These are phyloP conservation scores for Lichtheimia corymbifera DNA, from an alignment of 371 early-diverging fungal genomes.

Conservation along the genomic window DNA sequence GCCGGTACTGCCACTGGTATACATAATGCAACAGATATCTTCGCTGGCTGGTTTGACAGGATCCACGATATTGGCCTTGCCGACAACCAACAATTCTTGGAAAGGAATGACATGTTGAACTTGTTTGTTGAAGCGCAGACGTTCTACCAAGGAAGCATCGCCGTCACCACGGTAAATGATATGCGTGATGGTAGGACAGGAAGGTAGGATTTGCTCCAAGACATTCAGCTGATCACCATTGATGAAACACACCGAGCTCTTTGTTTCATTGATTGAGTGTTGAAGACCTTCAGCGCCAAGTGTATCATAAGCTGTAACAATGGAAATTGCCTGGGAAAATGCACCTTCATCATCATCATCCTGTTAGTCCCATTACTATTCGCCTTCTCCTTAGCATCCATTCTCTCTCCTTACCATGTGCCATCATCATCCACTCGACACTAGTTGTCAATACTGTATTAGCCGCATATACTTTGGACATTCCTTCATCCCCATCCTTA, in stretches of 20 bases:
- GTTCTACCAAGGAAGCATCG: constrained; percentile 16
- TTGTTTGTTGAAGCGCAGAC: constrained; percentile 6
- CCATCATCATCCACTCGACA: constrained; percentile 73
- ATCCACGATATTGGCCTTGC: constrained; percentile 60
- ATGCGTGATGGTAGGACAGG: constrained; percentile 60
- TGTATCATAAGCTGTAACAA: constrained; percentile 85
- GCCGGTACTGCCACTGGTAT: constrained; percentile 86
- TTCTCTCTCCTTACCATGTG: constrained; percentile 33
- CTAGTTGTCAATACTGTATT: constrained; percentile 35
- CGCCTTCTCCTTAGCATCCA: neutral
- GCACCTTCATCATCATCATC: constrained; percentile 44
- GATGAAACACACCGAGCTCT: constrained; percentile 63
- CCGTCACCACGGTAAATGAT: constrained; percentile 77
- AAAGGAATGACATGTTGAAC: constrained; percentile 35
- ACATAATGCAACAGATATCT: constrained; percentile 83
- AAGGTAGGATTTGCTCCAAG: constrained; percentile 44
- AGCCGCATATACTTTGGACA: neutral
- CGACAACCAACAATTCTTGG: constrained; percentile 64
- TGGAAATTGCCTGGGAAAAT: constrained; percentile 61
- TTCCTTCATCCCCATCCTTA: constrained; percentile 22
- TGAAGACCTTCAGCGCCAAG: constrained; percentile 75
- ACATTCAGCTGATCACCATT: constrained; percentile 69
- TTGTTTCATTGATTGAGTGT: constrained; percentile 66
- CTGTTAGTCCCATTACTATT: neutral
- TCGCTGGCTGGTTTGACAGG: constrained; percentile 55